A percentile compares a stretch with the other conserved stretches of the same genome.
Evolutionary conservation across 1,284 basidiomycete species (phyloP).

Genomic region (Wallemia hederae): DNA sequence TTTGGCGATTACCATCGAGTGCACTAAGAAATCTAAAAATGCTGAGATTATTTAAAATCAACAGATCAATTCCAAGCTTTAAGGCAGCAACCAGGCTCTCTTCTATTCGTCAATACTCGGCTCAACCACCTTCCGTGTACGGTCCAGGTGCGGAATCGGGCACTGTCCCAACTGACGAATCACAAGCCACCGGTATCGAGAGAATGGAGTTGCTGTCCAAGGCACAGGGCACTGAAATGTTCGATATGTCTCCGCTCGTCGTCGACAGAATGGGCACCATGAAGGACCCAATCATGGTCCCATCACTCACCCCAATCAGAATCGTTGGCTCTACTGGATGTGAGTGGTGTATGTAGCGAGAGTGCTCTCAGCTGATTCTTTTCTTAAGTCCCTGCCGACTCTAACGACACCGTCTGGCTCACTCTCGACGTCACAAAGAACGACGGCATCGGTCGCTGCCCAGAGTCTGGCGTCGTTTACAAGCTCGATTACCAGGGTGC

Average conservation of each 20-base stretch:
- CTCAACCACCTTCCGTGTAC: conserved; percentile 31
- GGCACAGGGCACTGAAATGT: conserved; percentile 63
- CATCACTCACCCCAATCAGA: conserved; percentile 52
- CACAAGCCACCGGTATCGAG: conserved; percentile 87
- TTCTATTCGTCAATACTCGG: background rate
- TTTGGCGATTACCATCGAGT: no score
- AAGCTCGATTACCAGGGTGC: conserved; percentile 12
- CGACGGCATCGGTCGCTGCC: conserved; percentile 37
- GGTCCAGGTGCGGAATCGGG: conserved; percentile 47
- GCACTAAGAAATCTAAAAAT: no score
- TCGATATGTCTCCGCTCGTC: conserved; percentile 65
- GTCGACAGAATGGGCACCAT: conserved; percentile 65
- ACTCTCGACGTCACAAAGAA: conserved; percentile 29
- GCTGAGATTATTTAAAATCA: no score
- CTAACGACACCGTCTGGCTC: conserved; percentile 69
- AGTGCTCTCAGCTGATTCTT: background rate
- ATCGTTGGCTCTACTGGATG: conserved; percentile 67
- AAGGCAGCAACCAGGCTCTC: no score
- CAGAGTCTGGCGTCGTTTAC: conserved; percentile 50
- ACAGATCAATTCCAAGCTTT: no score
- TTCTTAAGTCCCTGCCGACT: conserved; percentile 39
- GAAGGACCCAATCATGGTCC: conserved; percentile 58
- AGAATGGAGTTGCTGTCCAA: conserved; percentile 74
- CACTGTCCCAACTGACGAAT: conserved; percentile 48
- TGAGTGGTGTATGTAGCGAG: background rate